Percentiles rank a stretch among this genome's conserved stretches.
These are phyloP conservation scores for Russula earlei DNA, from an alignment of 768 basidiomycete genomes.

Conservation along the genomic window DNA sequence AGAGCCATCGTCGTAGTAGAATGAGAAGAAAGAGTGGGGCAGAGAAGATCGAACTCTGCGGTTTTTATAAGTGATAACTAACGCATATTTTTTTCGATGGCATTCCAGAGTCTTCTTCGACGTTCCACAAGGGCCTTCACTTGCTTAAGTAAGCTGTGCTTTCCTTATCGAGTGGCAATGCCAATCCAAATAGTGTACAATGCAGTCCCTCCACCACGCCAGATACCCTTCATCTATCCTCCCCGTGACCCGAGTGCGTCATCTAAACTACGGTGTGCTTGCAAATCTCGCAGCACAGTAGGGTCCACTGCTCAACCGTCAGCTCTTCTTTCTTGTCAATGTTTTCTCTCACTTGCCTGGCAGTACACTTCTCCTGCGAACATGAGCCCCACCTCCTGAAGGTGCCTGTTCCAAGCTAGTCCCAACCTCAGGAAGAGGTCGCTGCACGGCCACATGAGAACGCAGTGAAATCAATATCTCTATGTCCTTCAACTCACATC, in stretches of 20 bases:
- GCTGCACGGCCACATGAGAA: slow-evolving; percentile 31
- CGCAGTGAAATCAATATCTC: slow-evolving; percentile 20
- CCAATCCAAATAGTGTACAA: slow-evolving; percentile 5
- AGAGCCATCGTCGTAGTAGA: slow-evolving; percentile 18
- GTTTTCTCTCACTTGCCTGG: slow-evolving; percentile 44
- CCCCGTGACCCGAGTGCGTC: slow-evolving; percentile 10
- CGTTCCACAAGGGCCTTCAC: slow-evolving; percentile 16
- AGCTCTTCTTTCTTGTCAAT: slow-evolving; percentile 1
- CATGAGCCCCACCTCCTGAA: slow-evolving; percentile 57
- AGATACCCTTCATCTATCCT: not conserved
- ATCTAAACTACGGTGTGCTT: slow-evolving; percentile 78
- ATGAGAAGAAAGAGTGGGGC: slow-evolving; percentile 13
- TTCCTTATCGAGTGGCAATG: not conserved
- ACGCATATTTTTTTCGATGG: slow-evolving; percentile 20
- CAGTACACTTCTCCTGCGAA: slow-evolving; percentile 89
- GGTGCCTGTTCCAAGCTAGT: slow-evolving; percentile 46
- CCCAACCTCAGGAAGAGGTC: slow-evolving; percentile 57
- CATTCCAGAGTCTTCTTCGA: slow-evolving; percentile 25
- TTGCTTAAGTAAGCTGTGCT: slow-evolving; percentile 8
- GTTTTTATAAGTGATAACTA: no score
- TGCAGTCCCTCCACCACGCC: not conserved
- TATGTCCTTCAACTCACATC: slow-evolving; percentile 48
- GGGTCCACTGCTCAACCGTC: slow-evolving; percentile 59
- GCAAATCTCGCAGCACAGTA: slow-evolving; percentile 76
- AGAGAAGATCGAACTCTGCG: slow-evolving; percentile 8